Evolutionary conservation across 225 moss, liverwort and hornwort genomes (phyloP).

Genomic region (Sphagnum contortum): DNA sequence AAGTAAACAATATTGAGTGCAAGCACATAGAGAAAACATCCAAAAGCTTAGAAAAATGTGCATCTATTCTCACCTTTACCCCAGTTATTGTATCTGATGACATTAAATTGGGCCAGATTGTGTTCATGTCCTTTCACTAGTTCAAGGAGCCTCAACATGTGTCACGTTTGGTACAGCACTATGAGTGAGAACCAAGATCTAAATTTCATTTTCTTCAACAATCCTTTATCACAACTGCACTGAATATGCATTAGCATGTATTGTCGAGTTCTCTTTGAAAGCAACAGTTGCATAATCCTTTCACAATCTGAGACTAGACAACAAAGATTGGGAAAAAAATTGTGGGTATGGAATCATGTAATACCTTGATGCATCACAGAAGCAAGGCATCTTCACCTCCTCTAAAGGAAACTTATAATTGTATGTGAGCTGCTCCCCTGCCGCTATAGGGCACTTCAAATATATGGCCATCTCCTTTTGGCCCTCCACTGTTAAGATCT

Average conservation of each 20-base stretch:
- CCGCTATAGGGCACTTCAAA: slow-evolving; percentile 36
- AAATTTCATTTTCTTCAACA: no score
- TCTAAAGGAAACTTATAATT: slow-evolving; percentile 53
- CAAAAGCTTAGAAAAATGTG: neutral
- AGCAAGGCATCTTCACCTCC: slow-evolving; percentile 49
- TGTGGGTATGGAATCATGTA: no score
- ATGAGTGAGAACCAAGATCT: no score
- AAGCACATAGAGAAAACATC: slow-evolving; percentile 8
- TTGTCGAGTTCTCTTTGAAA: no score
- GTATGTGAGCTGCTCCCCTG: slow-evolving; percentile 51
- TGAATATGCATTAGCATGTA: no score
- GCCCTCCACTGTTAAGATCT: slow-evolving; percentile 74
- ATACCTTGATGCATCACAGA: slow-evolving; percentile 34
- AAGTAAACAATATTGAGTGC: neutral
- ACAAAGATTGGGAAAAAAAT: no score
- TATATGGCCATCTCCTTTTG: slow-evolving; percentile 73
- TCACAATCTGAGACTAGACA: no score
- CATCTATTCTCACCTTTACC: no score
- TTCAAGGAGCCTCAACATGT: slow-evolving; percentile 50
- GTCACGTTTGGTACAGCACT: slow-evolving; percentile 3
- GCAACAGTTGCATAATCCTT: no score
- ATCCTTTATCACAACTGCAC: no score
- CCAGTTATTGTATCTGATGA: neutral
- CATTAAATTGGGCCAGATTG: neutral
- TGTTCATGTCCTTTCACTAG: slow-evolving; percentile 12